Evolutionary conservation across 257 asterid species (phyloP), one percentile per base, ranked within the genome.

Genomic region (Solanum dulcamara): DNA sequence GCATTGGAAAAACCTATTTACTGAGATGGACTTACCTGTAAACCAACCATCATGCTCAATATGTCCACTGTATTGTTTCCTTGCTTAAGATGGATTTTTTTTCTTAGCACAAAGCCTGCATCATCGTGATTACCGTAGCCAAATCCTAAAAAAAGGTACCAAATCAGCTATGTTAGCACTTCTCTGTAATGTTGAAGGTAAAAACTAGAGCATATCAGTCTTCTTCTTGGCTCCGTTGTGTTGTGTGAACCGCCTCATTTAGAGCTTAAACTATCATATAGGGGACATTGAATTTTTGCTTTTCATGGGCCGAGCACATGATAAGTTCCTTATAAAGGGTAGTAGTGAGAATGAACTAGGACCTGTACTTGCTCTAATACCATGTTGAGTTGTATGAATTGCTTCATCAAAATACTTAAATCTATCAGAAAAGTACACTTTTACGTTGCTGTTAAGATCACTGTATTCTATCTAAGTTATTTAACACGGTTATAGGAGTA

Each of bases 11-110:
- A 28, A 55, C 9, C 28, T 44, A 32, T 59, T 37, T 37, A 38
- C 84, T 17, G 30, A 24, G 10, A 62, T 67, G 81, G 35, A 46
- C 81, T 22, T 86, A 91, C 98, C 96, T 93, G 97, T 85, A 94
- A 88, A 83, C 98, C 97, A 57, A 94, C 81, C 92, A 94, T 92
- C 94, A 93, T 91, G 83, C 97, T 94, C 87, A 94, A 88, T 4
- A 94, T 84, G 75, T 93, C 97, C 84, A 94, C 32, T 40, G 92
- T 88, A 77, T 94, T 92, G 53, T 40, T 92, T 75, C 98, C 98
- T 22, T 87, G 68, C 53, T 88, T 90, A 84, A 94, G 90, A 44
- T 84, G 79, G 57, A 93, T 83, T 84, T 84, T 84, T 71, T 90
- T 86, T 59, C 84, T 91, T 83, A 93, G 83, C 7, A 26, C 14